Conservation (phyloP, 306 rosid genomes). For the Purshia tridentata region DNA sequence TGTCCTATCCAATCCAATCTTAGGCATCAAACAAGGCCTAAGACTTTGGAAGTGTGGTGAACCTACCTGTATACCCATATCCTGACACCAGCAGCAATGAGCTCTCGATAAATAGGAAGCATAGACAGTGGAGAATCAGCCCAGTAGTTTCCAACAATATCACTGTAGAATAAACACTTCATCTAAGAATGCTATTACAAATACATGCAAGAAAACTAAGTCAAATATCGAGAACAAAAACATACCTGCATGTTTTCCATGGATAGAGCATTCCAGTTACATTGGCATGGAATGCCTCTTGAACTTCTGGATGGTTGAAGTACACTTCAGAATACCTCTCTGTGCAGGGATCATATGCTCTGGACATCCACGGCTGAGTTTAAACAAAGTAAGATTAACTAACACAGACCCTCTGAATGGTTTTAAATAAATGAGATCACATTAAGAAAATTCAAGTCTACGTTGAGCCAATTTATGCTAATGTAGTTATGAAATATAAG, state of each 20-base stretch:
- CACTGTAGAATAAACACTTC: slow-evolving; percentile 45
- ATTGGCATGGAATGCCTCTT: slow-evolving; percentile 90
- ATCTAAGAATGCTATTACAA: slow-evolving; percentile 13
- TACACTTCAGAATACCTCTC: slow-evolving; percentile 73
- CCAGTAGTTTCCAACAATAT: slow-evolving; percentile 75
- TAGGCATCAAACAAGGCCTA: too few species aligned
- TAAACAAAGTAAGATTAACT: slow-evolving; percentile 15
- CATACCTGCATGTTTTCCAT: slow-evolving; percentile 89
- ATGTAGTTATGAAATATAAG: not conserved
- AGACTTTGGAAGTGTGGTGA: not conserved
- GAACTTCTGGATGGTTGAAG: slow-evolving; percentile 91
- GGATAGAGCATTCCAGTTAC: slow-evolving; percentile 66
- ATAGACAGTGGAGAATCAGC: slow-evolving; percentile 84
- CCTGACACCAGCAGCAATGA: slow-evolving; percentile 65
- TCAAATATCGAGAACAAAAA: slow-evolving; percentile 18
- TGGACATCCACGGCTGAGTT: slow-evolving; percentile 92
- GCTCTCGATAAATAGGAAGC: slow-evolving; percentile 91
- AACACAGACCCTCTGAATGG: slow-evolving; percentile 19
- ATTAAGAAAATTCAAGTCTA: not conserved
- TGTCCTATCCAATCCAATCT: too few species aligned
- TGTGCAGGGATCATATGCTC: slow-evolving; percentile 94
- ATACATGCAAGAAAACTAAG: not conserved
- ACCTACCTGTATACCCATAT: slow-evolving; percentile 90
- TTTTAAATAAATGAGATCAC: not conserved
- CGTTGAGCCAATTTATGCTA: not conserved